phyloP scores from a whole-genome alignment of 345 rosid species.

The Firmiana major region DNA sequence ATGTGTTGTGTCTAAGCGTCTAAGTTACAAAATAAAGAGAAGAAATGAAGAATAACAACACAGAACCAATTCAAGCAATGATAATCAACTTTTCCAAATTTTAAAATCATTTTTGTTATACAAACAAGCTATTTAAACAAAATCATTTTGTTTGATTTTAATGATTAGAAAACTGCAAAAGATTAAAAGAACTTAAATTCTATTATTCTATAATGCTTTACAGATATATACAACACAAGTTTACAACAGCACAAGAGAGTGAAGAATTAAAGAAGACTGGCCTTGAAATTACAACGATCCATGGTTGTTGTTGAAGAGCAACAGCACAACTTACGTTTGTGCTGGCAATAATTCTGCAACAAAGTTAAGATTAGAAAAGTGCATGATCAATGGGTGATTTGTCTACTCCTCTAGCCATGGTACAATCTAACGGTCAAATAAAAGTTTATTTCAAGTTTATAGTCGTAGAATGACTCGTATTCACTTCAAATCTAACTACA shows the following conservation, averaged over 20 bases:
- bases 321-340: slow-evolving; percentile 5
- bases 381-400: background rate
- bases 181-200: slow-evolving; percentile 1
- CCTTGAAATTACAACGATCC: background rate
- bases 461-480: background rate
- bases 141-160: background rate
- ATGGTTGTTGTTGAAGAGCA: background rate
- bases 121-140: background rate
- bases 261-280: background rate
- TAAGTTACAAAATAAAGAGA: no score
- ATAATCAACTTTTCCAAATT: no score
- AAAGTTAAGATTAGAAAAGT: background rate
- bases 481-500: background rate
- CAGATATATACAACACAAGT: slow-evolving; percentile 22
- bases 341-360: slow-evolving; percentile 24
- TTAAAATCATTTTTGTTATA: no score
- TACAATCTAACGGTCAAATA: background rate
- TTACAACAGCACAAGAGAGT: slow-evolving; percentile 11
- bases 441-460: background rate
- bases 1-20: no score
- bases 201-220: slow-evolving; percentile 18
- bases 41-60: no score
- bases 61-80: no score
- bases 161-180: background rate
- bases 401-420: background rate